Conservation (phyloP, 1,284 basidiomycete genomes). For the Trichosporon inkin region DNA sequence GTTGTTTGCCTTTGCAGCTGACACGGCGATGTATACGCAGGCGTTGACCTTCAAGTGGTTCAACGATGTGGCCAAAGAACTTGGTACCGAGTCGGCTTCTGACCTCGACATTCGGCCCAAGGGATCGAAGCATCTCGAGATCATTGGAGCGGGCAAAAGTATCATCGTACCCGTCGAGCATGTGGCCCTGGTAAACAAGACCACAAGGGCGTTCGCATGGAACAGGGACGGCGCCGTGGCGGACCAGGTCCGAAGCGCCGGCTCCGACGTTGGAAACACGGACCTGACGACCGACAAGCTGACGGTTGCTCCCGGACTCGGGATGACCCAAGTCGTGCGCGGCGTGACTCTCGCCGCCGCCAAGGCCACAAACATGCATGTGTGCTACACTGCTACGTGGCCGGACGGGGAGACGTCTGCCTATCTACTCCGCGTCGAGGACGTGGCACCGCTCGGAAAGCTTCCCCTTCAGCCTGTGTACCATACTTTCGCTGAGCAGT, state of each 20-base stretch:
- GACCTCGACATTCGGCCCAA: background rate
- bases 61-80: background rate
- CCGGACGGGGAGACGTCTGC: no score
- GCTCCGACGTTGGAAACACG: background rate
- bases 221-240: background rate
- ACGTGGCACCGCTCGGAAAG: no score
- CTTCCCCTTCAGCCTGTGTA: no score
- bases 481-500: no score
- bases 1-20: background rate
- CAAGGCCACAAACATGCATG: background rate
- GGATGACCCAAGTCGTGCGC: background rate
- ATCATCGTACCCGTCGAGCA: background rate
- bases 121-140: background rate
- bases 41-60: background rate
- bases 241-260: background rate
- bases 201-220: background rate
- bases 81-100: background rate
- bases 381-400: background rate
- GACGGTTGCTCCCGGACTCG: background rate
- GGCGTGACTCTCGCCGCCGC: background rate
- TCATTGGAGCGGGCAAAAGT: background rate
- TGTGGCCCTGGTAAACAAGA: background rate
- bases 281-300: background rate
- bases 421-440: no score
- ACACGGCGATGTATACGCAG: background rate